A percentile compares a stretch with the other conserved stretches of the same genome.
These are phyloP conservation scores for Microbotryum intermedium DNA, from an alignment of 1,284 basidiomycete species.

Conservation along the genomic window DNA sequence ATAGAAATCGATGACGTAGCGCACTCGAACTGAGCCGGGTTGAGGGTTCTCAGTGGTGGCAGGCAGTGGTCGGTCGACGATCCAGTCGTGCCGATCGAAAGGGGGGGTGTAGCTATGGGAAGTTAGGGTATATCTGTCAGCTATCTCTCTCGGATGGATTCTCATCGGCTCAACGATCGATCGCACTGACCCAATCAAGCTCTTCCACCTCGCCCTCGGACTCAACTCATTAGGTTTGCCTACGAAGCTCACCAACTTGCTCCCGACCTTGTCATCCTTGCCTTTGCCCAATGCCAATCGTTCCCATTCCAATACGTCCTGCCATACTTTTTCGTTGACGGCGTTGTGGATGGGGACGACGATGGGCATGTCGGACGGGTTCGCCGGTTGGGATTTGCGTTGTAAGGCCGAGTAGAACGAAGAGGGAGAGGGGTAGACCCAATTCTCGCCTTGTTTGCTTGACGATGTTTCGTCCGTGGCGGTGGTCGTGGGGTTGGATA, in stretches of 20 bases:
- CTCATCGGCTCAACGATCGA: too few species aligned
- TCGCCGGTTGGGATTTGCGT: slow-evolving; percentile 73
- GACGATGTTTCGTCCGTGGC: slow-evolving; percentile 5
- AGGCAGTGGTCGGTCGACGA: slow-evolving; percentile 60
- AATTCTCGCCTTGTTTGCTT: slow-evolving; percentile 52
- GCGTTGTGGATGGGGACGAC: slow-evolving; percentile 99
- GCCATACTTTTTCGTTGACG: slow-evolving; percentile 95
- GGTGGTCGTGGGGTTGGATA: slow-evolving; percentile 8
- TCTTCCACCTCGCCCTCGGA: slow-evolving; percentile 73
- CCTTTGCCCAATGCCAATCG: slow-evolving; percentile 47
- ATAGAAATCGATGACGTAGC: slow-evolving; percentile 99
- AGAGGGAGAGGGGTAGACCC: slow-evolving; percentile 97
- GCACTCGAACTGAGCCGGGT: slow-evolving; percentile 64
- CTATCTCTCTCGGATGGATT: too few species aligned
- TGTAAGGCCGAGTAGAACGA: slow-evolving; percentile 96
- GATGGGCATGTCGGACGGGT: slow-evolving; percentile 78
- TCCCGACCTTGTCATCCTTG: slow-evolving; percentile 49
- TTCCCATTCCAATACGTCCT: slow-evolving; percentile 85
- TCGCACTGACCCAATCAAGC: slow-evolving; percentile 67
- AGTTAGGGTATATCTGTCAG: background rate
- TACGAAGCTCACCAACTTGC: slow-evolving; percentile 76
- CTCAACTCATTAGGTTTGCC: slow-evolving; percentile 65
- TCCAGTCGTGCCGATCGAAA: slow-evolving; percentile 97
- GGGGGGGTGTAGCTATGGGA: slow-evolving; percentile 70
- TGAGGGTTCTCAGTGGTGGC: background rate